These are phyloP conservation scores for Silene coronaria DNA, from an alignment of 179 eudicot species.

Conservation along the genomic window DNA sequence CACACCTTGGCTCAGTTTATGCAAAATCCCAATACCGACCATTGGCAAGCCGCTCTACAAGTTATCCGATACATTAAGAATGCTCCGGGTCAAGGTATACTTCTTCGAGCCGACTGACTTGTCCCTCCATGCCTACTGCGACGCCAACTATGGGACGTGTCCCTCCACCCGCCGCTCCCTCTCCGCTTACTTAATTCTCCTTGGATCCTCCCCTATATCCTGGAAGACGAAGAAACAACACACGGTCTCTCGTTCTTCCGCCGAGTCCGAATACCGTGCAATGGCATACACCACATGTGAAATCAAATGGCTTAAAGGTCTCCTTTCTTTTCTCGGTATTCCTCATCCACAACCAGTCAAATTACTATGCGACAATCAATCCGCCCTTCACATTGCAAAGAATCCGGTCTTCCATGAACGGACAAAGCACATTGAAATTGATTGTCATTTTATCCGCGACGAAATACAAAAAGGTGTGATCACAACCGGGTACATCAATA, in stretches of 20 bases:
- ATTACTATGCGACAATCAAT: not conserved
- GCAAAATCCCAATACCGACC: not conserved
- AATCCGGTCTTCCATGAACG: too few species aligned
- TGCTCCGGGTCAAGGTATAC: not conserved
- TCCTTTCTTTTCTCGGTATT: too few species aligned
- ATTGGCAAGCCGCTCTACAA: not conserved
- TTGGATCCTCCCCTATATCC: not conserved
- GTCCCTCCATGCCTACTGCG: not conserved
- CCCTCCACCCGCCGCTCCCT: not conserved
- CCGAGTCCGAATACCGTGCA: not conserved
- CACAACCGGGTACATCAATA: not conserved
- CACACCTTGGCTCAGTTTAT: not conserved
- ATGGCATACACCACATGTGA: too few species aligned
- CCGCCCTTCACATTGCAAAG: not conserved
- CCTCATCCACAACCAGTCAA: too few species aligned
- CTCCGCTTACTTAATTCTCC: too few species aligned
- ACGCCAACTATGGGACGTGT: not conserved
- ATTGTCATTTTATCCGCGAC: too few species aligned
- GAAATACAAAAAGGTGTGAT: not conserved
- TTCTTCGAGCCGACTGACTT: not conserved
- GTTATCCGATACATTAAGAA: not conserved
- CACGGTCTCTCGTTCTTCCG: not conserved
- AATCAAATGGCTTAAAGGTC: too few species aligned
- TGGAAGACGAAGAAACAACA: not conserved
- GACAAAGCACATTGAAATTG: too few species aligned